phyloP scores from a whole-genome alignment of 371 early-diverging fungal genomes.

The Mortierella sp. region DNA sequence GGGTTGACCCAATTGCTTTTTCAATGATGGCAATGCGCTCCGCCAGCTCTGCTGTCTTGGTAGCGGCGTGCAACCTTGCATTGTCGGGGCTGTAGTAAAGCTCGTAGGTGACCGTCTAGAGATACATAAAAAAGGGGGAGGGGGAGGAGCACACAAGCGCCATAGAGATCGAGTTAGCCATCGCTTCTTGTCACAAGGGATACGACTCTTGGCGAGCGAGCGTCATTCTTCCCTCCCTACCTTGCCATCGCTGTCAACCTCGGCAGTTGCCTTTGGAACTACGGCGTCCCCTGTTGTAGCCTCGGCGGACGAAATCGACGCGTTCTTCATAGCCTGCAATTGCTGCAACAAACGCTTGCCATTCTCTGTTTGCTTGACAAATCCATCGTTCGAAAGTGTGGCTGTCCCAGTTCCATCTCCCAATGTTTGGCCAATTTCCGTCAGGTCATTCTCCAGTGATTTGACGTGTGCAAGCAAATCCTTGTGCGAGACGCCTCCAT shows the following conservation, averaged over 20 bases:
- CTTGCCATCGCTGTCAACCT: slow-evolving; percentile 55
- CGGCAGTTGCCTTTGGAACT: slow-evolving; percentile 39
- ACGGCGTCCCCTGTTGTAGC: slow-evolving; percentile 16
- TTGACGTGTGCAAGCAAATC: slow-evolving; percentile 74
- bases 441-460: slow-evolving; percentile 74
- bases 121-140: not conserved
- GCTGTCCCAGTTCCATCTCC: slow-evolving; percentile 48
- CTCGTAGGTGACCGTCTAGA: slow-evolving; percentile 78
- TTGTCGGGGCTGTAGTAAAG: slow-evolving; percentile 80
- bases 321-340: slow-evolving; percentile 68
- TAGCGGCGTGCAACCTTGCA: slow-evolving; percentile 65
- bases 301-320: slow-evolving; percentile 33
- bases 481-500: slow-evolving; percentile 56
- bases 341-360: slow-evolving; percentile 74
- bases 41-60: slow-evolving; percentile 77
- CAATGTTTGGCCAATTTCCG: slow-evolving; percentile 64
- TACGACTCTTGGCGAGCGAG: too few relatives aligned
- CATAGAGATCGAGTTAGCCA: too few relatives aligned
- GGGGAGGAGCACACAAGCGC: too few relatives aligned
- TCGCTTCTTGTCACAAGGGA: too few relatives aligned
- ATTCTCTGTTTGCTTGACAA: slow-evolving; percentile 61
- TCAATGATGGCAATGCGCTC: slow-evolving; percentile 84
- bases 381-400: slow-evolving; percentile 30
- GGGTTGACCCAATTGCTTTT: slow-evolving; percentile 77
- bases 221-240: slow-evolving; percentile 27